A percentile compares a stretch with the other conserved stretches of the same genome.
These are phyloP conservation scores for Eleusine coracana DNA, from an alignment of 176 grass and related monocot species.

Conservation along the genomic window DNA sequence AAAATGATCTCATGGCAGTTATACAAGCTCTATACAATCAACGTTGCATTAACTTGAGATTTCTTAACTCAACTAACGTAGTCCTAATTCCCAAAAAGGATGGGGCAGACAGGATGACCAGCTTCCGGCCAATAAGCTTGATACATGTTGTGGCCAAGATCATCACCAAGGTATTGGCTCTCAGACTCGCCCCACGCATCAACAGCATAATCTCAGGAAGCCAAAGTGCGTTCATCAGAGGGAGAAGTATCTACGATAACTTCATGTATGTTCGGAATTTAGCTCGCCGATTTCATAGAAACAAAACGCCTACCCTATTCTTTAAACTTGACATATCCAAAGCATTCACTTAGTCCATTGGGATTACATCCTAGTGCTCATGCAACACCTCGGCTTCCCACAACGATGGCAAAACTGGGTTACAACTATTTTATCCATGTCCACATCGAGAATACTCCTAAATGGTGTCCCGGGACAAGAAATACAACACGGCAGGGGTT, in stretches of 20 bases:
- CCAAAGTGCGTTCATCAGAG: neutral
- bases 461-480: neutral
- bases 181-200: accelerated
- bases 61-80: neutral
- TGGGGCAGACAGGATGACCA: neutral
- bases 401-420: neutral
- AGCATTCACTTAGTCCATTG: neutral
- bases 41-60: neutral
- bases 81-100: neutral
- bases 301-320: neutral
- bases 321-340: neutral
- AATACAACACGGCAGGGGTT: neutral
- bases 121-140: neutral
- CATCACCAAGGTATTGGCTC: neutral
- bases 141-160: neutral
- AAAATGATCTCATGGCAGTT: neutral
- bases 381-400: neutral
- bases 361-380: neutral
- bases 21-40: neutral
- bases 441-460: neutral
- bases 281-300: neutral
- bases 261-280: neutral
- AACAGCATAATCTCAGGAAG: neutral
- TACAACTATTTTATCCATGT: neutral
- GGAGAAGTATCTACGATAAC: neutral